Conservation (phyloP, 305 asterid species). For the Caryopteris hybrid region DNA sequence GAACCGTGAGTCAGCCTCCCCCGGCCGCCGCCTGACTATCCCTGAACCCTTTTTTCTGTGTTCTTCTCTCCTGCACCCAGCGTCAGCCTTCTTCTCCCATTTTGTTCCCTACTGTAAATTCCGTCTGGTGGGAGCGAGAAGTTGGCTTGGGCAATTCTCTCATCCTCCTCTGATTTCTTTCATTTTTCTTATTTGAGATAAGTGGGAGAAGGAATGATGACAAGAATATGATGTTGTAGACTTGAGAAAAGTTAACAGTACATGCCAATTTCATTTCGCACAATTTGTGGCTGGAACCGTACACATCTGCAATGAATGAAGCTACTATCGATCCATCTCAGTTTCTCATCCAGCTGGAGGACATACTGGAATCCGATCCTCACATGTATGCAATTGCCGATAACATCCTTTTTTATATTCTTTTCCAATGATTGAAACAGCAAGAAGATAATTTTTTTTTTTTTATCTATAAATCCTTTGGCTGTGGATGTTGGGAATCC, state of each 20-base stretch:
- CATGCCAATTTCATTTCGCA: background rate
- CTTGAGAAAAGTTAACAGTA: background rate
- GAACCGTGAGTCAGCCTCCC: no score
- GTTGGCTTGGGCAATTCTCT: no score
- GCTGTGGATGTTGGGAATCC: background rate
- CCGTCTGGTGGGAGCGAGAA: no score
- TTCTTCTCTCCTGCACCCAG: no score
- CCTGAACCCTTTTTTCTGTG: no score
- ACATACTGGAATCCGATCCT: constrained; percentile 62
- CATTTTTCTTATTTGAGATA: background rate
- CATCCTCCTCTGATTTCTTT: no score
- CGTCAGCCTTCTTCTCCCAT: no score
- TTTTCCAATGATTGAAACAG: background rate
- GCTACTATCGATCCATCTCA: constrained; percentile 24
- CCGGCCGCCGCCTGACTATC: no score
- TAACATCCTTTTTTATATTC: background rate
- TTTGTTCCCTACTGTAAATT: no score
- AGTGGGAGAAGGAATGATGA: background rate
- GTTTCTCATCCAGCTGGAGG: constrained; percentile 50
- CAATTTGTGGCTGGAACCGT: background rate
- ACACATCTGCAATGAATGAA: constrained; percentile 24
- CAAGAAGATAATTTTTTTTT: background rate
- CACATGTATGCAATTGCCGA: constrained; percentile 40
- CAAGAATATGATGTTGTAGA: background rate
- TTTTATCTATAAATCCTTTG: background rate